phyloP scores from a whole-genome alignment of 1,284 basidiomycete genomes.

The Cronartium quercuum region DNA sequence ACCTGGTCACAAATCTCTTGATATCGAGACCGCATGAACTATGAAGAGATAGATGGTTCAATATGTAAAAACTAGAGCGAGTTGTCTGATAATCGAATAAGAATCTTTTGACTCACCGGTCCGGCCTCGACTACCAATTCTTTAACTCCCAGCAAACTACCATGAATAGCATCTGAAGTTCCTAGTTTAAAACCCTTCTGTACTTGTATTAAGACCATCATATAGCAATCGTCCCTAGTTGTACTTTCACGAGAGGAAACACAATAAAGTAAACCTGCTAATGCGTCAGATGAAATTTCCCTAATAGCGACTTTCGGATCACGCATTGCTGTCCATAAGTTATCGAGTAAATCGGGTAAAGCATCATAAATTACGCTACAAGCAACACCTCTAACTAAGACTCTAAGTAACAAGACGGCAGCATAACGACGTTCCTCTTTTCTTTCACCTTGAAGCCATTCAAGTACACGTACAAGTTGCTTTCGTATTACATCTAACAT shows the following conservation, averaged over 20 bases:
- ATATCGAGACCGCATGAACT: conserved; percentile 93
- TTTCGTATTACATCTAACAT: conserved; percentile 47
- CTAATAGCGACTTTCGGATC: conserved; percentile 62
- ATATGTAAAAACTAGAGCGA: neutral
- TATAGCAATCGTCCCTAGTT: conserved; percentile 55
- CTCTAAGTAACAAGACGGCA: conserved; percentile 80
- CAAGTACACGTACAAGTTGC: conserved; percentile 47
- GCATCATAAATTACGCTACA: conserved; percentile 70
- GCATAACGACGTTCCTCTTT: conserved; percentile 68
- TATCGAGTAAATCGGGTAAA: conserved; percentile 77
- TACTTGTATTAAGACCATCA: conserved; percentile 79
- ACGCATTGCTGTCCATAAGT: conserved; percentile 77
- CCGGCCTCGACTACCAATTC: conserved; percentile 87
- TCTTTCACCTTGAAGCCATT: conserved; percentile 49
- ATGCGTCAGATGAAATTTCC: conserved; percentile 81
- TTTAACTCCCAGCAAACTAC: conserved; percentile 83
- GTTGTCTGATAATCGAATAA: neutral
- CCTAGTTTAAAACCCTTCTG: conserved; percentile 74
- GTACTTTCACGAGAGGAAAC: conserved; percentile 49
- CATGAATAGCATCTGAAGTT: conserved; percentile 77
- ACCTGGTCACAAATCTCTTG: conserved; percentile 84
- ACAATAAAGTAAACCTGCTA: conserved; percentile 69
- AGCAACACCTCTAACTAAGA: conserved; percentile 71
- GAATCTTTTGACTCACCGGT: conserved; percentile 58
- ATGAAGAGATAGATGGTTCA: neutral